Evolutionary conservation across 2,329 filamentous ascomycete genomes (phyloP).

Genomic region (Alternaria sp.): DNA sequence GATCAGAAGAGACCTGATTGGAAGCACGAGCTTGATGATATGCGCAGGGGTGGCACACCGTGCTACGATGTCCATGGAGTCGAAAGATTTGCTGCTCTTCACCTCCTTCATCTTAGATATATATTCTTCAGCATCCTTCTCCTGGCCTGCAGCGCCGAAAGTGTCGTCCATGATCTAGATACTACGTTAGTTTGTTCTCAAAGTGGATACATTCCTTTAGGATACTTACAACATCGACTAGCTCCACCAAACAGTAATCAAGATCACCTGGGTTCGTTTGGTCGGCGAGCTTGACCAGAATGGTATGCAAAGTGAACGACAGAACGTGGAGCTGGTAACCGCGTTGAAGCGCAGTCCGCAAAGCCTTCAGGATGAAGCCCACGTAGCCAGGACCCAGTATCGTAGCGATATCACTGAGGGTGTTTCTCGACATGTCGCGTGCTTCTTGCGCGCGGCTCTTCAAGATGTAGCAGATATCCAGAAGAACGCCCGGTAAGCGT

Average conservation of each 20-base stretch:
- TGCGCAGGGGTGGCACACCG: constrained; percentile 78
- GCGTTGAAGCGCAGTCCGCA: constrained; percentile 79
- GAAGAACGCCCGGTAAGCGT: constrained; percentile 80
- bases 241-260: constrained; percentile 81
- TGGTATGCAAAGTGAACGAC: constrained; percentile 92
- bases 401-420: constrained; percentile 80
- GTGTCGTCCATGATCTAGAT: constrained; percentile 87
- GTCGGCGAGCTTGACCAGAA: constrained; percentile 77
- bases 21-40: constrained; percentile 76
- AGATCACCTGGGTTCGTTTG: constrained; percentile 80
- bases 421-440: constrained; percentile 88
- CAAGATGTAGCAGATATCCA: constrained; percentile 91
- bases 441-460: constrained; percentile 88
- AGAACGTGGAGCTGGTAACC: constrained; percentile 95
- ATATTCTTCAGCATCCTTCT: constrained; percentile 97
- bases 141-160: constrained; percentile 88
- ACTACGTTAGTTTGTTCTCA: neutral
- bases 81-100: constrained; percentile 96
- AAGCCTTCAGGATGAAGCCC: constrained; percentile 90
- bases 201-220: neutral
- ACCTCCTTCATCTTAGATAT: constrained; percentile 96
- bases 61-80: constrained; percentile 93
- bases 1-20: constrained; percentile 77
- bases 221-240: constrained; percentile 69
- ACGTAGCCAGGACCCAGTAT: constrained; percentile 84